These are phyloP conservation scores for Yarrowia sp. DNA, from an alignment of 805 yeast species.

Conservation along the genomic window DNA sequence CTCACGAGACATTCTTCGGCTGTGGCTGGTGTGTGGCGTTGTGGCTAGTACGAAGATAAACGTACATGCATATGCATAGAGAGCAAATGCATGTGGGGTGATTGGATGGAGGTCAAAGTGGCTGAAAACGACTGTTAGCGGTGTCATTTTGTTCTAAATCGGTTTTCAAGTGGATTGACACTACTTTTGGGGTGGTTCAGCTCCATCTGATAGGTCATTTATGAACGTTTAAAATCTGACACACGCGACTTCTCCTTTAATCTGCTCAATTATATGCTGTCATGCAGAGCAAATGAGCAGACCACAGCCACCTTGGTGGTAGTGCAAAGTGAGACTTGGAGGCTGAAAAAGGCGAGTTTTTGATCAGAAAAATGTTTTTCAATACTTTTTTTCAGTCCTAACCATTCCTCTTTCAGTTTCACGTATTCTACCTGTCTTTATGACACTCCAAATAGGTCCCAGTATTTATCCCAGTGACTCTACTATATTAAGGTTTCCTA, in stretches of 20 bases:
- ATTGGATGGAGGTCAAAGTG: too few species aligned
- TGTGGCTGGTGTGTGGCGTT: slow-evolving; percentile 17
- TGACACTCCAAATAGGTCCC: background rate
- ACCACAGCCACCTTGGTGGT: background rate
- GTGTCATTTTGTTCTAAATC: background rate
- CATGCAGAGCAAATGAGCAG: slow-evolving; percentile 6
- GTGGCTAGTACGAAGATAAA: slow-evolving; percentile 7
- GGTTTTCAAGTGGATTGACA: background rate
- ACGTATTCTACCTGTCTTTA: background rate
- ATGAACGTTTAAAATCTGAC: background rate
- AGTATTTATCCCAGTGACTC: background rate
- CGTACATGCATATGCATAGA: slow-evolving; percentile 5
- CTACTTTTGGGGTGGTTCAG: background rate
- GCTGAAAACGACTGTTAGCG: background rate
- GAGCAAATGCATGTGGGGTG: background rate
- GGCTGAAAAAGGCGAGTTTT: too few species aligned
- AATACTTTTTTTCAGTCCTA: background rate
- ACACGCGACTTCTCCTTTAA: background rate
- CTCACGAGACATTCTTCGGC: background rate
- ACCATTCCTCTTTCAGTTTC: background rate
- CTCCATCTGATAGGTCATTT: background rate
- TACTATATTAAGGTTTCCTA: background rate
- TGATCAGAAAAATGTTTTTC: too few species aligned
- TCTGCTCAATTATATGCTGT: background rate
- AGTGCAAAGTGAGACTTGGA: background rate